Percentiles rank a stretch among this genome's conserved stretches.
These are phyloP conservation scores for Penicillium turbatum DNA, from an alignment of 495 filamentous ascomycete genomes.

Conservation along the genomic window DNA sequence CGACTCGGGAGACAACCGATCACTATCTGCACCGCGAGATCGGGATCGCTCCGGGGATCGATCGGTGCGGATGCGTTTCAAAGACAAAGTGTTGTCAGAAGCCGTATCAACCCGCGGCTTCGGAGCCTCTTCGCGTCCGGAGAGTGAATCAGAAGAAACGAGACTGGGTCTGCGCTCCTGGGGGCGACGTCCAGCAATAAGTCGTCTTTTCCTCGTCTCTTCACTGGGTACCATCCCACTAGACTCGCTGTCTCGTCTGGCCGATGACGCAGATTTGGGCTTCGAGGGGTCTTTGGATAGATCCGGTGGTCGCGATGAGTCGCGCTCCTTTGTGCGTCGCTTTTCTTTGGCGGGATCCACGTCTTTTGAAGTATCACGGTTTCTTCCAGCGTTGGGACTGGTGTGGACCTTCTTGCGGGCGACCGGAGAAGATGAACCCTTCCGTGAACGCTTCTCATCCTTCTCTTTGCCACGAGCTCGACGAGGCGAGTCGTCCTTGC, in stretches of 20 bases:
- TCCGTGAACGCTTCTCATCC: conserved; percentile 46
- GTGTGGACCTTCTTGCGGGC: conserved; percentile 38
- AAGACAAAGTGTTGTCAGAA: conserved; percentile 25
- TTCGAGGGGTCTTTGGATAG: conserved; percentile 19
- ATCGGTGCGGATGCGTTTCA: conserved; percentile 65
- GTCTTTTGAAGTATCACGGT: conserved; percentile 33
- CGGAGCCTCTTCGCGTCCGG: conserved; percentile 35
- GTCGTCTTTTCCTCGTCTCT: conserved; percentile 38
- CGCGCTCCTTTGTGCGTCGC: conserved; percentile 35
- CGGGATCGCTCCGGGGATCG: conserved; percentile 61
- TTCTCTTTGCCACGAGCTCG: conserved; percentile 55
- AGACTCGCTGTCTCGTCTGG: conserved; percentile 35
- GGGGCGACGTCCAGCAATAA: conserved; percentile 44
- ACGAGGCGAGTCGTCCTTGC: conserved; percentile 47
- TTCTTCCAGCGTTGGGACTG: conserved; percentile 29
- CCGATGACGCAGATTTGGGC: conserved; percentile 21
- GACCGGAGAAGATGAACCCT: conserved; percentile 49
- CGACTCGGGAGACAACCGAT: conserved; percentile 31
- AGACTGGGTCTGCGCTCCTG: conserved; percentile 38
- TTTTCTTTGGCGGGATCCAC: conserved; percentile 27
- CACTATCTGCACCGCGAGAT: conserved; percentile 45
- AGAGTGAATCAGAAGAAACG: conserved; percentile 42
- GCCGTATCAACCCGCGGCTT: conserved; percentile 33
- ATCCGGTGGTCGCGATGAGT: conserved; percentile 26
- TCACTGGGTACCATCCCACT: conserved; percentile 29